Conservation (phyloP, 2,329 filamentous ascomycete species). For the Ceratocystis harringtonii region DNA sequence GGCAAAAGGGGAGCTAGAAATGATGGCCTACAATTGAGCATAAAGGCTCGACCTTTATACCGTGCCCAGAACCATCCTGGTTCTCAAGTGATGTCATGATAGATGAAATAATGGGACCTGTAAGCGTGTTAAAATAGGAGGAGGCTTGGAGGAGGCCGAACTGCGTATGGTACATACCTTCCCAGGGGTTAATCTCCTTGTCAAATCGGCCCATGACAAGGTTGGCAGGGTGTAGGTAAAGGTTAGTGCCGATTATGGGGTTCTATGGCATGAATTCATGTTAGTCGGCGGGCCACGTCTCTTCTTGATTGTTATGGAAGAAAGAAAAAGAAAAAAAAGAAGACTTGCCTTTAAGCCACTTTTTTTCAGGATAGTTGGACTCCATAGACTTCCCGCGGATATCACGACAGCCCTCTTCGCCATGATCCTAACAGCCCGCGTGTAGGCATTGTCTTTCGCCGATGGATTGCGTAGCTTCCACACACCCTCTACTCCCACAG, state of each 20-base stretch:
- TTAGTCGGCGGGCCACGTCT: not conserved
- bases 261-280: conserved; percentile 36
- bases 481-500: conserved; percentile 57
- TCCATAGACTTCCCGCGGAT: conserved; percentile 59
- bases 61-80: conserved; percentile 65
- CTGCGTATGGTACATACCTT: conserved; percentile 27
- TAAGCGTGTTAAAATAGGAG: not conserved
- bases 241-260: conserved; percentile 63
- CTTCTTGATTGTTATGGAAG: not conserved
- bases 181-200: conserved; percentile 55
- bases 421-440: conserved; percentile 51
- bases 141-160: not conserved
- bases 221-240: conserved; percentile 65
- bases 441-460: conserved; percentile 18
- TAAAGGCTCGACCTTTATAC: conserved; percentile 63
- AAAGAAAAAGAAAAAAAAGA: not conserved
- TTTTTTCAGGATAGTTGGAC: conserved; percentile 58
- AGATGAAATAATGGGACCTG: conserved; percentile 63
- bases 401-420: conserved; percentile 65
- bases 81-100: conserved; percentile 68
- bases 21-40: conserved; percentile 46
- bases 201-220: conserved; percentile 47
- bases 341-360: conserved; percentile 54
- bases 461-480: conserved; percentile 18
- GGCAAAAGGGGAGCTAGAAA: conserved; percentile 17